Evolutionary conservation across 2,329 filamentous ascomycete genomes (phyloP).

Genomic region (Davidsoniella neocaledoniae): DNA sequence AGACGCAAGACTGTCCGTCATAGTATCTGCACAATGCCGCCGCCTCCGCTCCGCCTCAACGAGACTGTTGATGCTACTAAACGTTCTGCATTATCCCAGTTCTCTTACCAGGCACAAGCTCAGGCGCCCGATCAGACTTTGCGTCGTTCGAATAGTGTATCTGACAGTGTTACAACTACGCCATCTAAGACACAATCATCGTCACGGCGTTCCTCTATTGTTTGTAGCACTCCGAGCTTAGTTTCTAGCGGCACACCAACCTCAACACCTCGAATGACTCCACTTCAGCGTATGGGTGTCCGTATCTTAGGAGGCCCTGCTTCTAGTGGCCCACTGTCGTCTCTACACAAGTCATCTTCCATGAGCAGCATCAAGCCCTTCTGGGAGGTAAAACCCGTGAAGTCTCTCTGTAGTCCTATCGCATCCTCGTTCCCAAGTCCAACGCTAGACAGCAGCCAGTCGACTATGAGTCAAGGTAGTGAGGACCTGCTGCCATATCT

Average conservation of each 20-base stretch:
- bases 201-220: constrained; percentile 19
- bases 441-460: background rate
- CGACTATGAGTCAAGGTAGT: constrained; percentile 24
- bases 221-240: constrained; percentile 14
- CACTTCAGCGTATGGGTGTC: constrained; percentile 35
- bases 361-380: constrained; percentile 7
- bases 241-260: constrained; percentile 19
- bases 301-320: constrained; percentile 21
- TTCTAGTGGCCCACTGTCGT: background rate
- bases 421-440: background rate
- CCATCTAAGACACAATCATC: constrained; percentile 16
- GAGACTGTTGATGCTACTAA: constrained; percentile 1
- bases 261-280: constrained; percentile 26
- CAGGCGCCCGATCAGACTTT: background rate
- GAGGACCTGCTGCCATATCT: constrained; percentile 40
- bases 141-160: background rate
- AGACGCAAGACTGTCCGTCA: background rate
- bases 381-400: constrained; percentile 5
- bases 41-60: background rate
- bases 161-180: background rate
- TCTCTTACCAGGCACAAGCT: background rate
- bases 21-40: constrained; percentile 8
- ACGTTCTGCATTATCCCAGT: background rate
- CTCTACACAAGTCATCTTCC: constrained; percentile 4
- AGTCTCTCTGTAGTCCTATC: background rate